Conservation (phyloP, 2,329 filamentous ascomycete species). For the Alternaria brassicicola region DNA sequence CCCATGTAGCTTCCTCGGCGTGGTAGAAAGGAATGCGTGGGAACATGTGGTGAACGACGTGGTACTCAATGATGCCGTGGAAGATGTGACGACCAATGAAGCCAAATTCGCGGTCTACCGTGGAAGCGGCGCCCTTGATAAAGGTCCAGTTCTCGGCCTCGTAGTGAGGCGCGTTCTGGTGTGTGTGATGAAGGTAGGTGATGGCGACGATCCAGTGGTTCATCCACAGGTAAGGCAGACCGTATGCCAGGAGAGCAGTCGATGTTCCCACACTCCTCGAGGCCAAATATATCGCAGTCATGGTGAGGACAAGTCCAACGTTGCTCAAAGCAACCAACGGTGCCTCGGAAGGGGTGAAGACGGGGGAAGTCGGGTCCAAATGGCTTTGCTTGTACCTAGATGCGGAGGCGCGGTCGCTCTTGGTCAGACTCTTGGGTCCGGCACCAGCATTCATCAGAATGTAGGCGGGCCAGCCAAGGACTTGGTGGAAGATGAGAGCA, state of each 20-base stretch:
- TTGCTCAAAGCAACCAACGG: slow-evolving; percentile 28
- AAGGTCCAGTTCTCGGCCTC: slow-evolving; percentile 66
- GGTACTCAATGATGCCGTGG: slow-evolving; percentile 69
- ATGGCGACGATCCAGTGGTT: slow-evolving; percentile 76
- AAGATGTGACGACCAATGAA: slow-evolving; percentile 69
- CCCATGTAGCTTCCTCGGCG: slow-evolving; percentile 34
- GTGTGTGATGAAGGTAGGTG: slow-evolving; percentile 76
- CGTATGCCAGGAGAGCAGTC: slow-evolving; percentile 65
- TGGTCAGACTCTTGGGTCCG: slow-evolving; percentile 25
- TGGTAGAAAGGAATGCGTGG: slow-evolving; percentile 48
- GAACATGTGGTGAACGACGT: slow-evolving; percentile 69
- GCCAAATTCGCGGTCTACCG: slow-evolving; percentile 69
- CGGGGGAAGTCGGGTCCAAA: slow-evolving; percentile 23
- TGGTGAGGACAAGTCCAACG: slow-evolving; percentile 21
- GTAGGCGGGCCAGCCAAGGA: slow-evolving; percentile 69
- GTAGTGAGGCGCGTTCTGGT: slow-evolving; percentile 64
- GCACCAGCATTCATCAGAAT: slow-evolving; percentile 61
- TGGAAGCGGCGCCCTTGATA: slow-evolving; percentile 66
- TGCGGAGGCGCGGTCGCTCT: slow-evolving; percentile 8
- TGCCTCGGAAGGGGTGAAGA: slow-evolving; percentile 25
- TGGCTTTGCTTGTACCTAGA: slow-evolving; percentile 30
- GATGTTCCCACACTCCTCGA: slow-evolving; percentile 61
- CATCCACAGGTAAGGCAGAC: slow-evolving; percentile 71
- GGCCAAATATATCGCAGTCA: slow-evolving; percentile 58
- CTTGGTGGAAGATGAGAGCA: slow-evolving; percentile 65